phyloP scores from a whole-genome alignment of 306 rosid species.

The Trifolium dubium region DNA sequence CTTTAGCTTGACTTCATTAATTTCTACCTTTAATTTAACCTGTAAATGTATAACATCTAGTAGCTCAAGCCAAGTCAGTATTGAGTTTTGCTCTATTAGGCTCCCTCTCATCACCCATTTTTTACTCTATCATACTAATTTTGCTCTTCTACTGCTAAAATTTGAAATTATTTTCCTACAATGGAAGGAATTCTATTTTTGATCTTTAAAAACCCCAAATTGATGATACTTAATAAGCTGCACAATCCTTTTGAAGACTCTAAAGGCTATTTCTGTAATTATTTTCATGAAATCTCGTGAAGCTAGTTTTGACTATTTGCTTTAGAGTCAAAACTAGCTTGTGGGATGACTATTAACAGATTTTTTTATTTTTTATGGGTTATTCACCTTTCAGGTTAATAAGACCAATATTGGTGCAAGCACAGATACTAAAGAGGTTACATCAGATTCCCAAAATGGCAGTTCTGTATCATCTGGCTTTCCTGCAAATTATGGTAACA shows the following conservation, averaged over 20 bases:
- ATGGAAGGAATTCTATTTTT: conserved; percentile 9
- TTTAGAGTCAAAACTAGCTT: not conserved
- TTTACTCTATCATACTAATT: conserved; percentile 1
- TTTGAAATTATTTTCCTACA: conserved; percentile 32
- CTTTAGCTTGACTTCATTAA: conserved; percentile 4
- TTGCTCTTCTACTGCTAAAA: conserved; percentile 23
- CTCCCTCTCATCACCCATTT: not conserved
- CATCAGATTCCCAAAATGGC: conserved; percentile 57
- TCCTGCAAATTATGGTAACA: conserved; percentile 52
- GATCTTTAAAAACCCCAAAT: conserved; percentile 10
- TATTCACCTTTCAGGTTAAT: conserved; percentile 58
- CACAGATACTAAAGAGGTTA: conserved; percentile 49
- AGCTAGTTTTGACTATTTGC: conserved; percentile 26
- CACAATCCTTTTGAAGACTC: conserved; percentile 13
- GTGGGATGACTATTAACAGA: conserved; percentile 33
- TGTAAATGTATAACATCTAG: conserved; percentile 31
- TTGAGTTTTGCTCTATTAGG: not conserved
- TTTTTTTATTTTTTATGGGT: conserved; percentile 33
- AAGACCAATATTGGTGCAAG: conserved; percentile 67
- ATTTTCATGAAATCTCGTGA: conserved; percentile 31
- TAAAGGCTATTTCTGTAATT: conserved; percentile 9
- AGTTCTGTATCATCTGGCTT: conserved; percentile 65
- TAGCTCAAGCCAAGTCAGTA: conserved; percentile 15
- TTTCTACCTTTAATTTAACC: conserved; percentile 9
- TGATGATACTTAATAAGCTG: conserved; percentile 12